phyloP scores from a whole-genome alignment of 176 grass and related monocot genomes.

The Saccharum spontaneum region DNA sequence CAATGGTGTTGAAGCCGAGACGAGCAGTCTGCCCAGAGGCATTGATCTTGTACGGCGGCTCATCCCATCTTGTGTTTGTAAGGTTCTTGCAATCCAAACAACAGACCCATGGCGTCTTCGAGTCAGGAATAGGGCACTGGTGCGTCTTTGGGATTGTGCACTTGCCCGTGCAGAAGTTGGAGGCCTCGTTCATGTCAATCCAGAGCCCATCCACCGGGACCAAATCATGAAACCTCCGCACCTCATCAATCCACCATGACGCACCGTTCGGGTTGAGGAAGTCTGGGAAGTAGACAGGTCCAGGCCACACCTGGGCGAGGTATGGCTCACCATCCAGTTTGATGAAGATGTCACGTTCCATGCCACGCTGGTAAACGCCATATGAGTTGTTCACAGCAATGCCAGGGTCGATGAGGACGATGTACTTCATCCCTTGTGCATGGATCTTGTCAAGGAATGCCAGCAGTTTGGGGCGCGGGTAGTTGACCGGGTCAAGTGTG shows the following conservation, averaged over 20 bases:
- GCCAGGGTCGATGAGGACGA: constrained; percentile 91
- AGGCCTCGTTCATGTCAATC: constrained; percentile 99
- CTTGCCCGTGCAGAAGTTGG: constrained; percentile 94
- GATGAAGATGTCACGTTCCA: constrained; percentile 79
- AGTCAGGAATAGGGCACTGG: constrained; percentile 49
- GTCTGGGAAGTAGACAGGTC: constrained; percentile 93
- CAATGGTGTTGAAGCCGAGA: constrained; percentile 82
- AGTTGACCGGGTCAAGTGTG: constrained; percentile 71
- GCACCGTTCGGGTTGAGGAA: constrained; percentile 68
- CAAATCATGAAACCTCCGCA: constrained; percentile 75
- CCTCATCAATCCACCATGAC: constrained; percentile 93
- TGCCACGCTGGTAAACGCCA: constrained; percentile 72
- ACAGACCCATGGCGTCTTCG: constrained; percentile 73
- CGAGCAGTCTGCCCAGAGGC: constrained; percentile 61
- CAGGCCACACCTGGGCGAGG: constrained; percentile 92
- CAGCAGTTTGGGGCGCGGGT: constrained; percentile 71
- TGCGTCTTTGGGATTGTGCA: constrained; percentile 69
- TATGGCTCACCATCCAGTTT: constrained; percentile 74
- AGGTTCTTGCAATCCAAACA: constrained; percentile 99
- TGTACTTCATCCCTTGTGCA: constrained; percentile 78
- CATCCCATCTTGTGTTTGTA: constrained; percentile 83
- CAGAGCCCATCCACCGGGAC: constrained; percentile 85
- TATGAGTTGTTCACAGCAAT: constrained; percentile 81
- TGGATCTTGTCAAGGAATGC: constrained; percentile 80
- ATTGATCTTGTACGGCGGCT: constrained; percentile 96